phyloP scores from a whole-genome alignment of 2,329 filamentous ascomycete genomes.

The Scopulariopsis brevicaulis region DNA sequence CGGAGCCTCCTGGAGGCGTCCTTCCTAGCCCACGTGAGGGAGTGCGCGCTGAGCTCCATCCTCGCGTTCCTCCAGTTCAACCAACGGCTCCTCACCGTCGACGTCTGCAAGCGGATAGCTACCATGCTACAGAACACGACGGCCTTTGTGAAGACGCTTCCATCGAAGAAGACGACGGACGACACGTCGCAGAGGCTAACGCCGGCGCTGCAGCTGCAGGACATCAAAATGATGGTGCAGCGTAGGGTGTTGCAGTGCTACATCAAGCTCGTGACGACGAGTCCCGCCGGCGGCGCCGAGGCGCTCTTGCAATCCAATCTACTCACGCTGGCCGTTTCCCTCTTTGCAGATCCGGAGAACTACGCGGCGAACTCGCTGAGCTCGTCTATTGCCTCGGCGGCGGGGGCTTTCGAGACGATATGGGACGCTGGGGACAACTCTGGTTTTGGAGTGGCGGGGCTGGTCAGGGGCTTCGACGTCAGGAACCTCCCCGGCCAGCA shows the following conservation, averaged over 20 bases:
- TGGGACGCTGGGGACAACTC: conserved; percentile 95
- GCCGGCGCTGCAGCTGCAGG: conserved; percentile 76
- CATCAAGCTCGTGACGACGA: conserved; percentile 78
- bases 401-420: conserved; percentile 81
- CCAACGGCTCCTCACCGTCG: conserved; percentile 77
- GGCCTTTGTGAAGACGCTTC: conserved; percentile 75
- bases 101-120: conserved; percentile 86
- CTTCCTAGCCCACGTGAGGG: conserved; percentile 86
- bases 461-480: conserved; percentile 68
- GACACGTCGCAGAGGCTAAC: conserved; percentile 77
- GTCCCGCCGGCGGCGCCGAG: conserved; percentile 74
- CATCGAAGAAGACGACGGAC: conserved; percentile 72
- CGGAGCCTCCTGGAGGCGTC: conserved; percentile 80
- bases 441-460: conserved; percentile 83
- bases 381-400: conserved; percentile 81
- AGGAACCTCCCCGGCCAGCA: conserved; percentile 60
- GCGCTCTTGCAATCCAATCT: conserved; percentile 84
- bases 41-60: conserved; percentile 86
- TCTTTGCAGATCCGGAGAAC: conserved; percentile 87
- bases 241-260: conserved; percentile 92
- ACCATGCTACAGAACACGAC: conserved; percentile 93
- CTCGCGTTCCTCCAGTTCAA: conserved; percentile 91
- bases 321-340: conserved; percentile 75
- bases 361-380: conserved; percentile 78
- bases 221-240: conserved; percentile 87